A percentile compares a stretch with the other conserved stretches of the same genome.
phyloP scores from a whole-genome alignment of 73 alveolate species.

The Symbiodinium natans region DNA sequence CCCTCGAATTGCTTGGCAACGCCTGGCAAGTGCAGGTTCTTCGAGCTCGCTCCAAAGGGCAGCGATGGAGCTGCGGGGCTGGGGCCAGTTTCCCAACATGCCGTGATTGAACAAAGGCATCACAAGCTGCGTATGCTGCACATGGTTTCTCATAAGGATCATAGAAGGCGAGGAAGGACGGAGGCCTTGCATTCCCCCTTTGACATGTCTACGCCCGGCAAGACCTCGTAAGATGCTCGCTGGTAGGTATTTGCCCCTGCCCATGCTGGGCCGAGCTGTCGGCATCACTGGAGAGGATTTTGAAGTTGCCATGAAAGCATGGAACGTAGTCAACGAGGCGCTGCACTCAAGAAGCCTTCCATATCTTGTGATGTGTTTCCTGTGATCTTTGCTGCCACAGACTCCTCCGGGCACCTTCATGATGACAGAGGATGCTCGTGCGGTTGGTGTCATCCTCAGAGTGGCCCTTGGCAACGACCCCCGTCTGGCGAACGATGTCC shows the following conservation, averaged over 20 bases:
- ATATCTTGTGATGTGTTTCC: background rate
- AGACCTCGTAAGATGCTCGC: background rate
- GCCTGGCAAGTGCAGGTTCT: slow-evolving; percentile 10
- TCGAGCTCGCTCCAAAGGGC: slow-evolving; percentile 79
- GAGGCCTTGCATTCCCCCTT: background rate
- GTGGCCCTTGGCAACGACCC: background rate
- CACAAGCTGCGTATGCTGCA: too few relatives aligned
- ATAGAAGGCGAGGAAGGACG: slow-evolving; percentile 79
- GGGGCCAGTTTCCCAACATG: slow-evolving; percentile 23
- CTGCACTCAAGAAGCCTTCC: background rate
- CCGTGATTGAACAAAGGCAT: background rate
- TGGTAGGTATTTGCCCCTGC: slow-evolving; percentile 53
- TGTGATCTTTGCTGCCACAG: background rate
- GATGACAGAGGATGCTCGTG: slow-evolving; percentile 70
- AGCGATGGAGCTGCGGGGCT: slow-evolving; percentile 93
- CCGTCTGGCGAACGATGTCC: too few relatives aligned
- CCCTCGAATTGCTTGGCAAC: too few relatives aligned
- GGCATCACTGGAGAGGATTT: slow-evolving; percentile 81
- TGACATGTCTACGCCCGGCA: too few relatives aligned
- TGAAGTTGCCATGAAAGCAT: slow-evolving; percentile 82
- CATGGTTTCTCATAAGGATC: slow-evolving; percentile 18
- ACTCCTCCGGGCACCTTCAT: slow-evolving; percentile 87
- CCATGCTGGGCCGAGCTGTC: slow-evolving; percentile 83
- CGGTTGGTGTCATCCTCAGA: slow-evolving; percentile 38
- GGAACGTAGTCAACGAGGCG: slow-evolving; percentile 87